These are phyloP conservation scores for Monosporascus sp. DNA, from an alignment of 2,329 filamentous ascomycete species.

Conservation along the genomic window DNA sequence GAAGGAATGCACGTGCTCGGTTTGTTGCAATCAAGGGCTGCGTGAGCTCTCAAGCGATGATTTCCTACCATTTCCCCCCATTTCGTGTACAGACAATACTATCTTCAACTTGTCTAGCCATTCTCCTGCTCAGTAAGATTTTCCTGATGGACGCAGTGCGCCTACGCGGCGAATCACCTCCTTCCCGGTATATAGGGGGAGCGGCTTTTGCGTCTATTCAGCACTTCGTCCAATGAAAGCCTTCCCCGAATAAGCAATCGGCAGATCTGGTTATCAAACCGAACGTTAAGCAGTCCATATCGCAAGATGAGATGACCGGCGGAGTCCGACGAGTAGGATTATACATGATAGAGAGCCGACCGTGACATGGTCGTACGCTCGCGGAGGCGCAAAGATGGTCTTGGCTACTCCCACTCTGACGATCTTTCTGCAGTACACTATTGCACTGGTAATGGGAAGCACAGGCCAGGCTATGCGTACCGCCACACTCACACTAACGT, in stretches of 20 bases:
- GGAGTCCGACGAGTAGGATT: background rate
- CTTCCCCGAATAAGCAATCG: too few relatives aligned
- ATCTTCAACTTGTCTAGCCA: too few relatives aligned
- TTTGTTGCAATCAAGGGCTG: too few relatives aligned
- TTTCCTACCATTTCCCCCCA: too few relatives aligned
- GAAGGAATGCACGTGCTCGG: background rate
- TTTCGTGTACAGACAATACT: too few relatives aligned
- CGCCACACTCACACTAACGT: background rate
- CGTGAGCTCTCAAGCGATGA: too few relatives aligned
- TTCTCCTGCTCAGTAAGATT: too few relatives aligned
- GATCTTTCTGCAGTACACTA: background rate
- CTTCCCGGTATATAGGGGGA: slow-evolving; percentile 5
- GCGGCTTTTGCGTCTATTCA: slow-evolving; percentile 25
- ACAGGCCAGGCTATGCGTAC: background rate
- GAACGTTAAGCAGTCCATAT: background rate
- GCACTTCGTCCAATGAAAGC: too few relatives aligned
- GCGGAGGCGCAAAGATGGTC: background rate
- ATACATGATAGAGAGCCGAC: background rate
- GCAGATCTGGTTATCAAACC: background rate
- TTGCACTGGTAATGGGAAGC: background rate
- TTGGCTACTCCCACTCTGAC: background rate
- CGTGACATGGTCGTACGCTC: background rate
- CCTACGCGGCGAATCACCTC: too few relatives aligned
- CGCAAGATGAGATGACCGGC: background rate
- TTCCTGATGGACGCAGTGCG: too few relatives aligned